phyloP scores from a whole-genome alignment of 2,329 filamentous ascomycete genomes.

The Penicillium sp. region DNA sequence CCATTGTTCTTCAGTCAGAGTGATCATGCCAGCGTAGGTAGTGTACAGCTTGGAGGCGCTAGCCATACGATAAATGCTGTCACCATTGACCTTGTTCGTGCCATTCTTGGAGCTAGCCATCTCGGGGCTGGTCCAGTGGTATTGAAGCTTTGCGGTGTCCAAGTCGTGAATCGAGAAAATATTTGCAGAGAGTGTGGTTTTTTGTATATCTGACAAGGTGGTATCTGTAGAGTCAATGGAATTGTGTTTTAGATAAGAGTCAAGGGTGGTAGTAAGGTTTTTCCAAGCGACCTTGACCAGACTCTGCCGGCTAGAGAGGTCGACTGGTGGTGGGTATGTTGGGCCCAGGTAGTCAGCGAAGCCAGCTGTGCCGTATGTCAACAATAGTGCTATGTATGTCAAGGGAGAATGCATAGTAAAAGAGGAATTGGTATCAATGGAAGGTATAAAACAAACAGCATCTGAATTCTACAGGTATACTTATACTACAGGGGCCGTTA shows the following conservation, averaged over 20 bases:
- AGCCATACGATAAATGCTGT: slow-evolving; percentile 47
- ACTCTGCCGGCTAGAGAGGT: slow-evolving; percentile 36
- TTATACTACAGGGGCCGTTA: neutral
- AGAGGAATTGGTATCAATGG: neutral
- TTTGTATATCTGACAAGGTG: slow-evolving; percentile 8
- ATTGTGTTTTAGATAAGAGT: slow-evolving; percentile 8
- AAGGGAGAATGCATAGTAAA: neutral
- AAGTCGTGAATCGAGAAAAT: slow-evolving; percentile 42
- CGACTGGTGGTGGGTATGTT: slow-evolving; percentile 33
- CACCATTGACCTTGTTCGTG: slow-evolving; percentile 39
- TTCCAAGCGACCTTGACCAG: slow-evolving; percentile 34
- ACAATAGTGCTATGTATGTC: neutral
- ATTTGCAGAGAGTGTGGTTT: slow-evolving; percentile 43
- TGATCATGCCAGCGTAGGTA: slow-evolving; percentile 39
- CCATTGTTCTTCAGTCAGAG: slow-evolving; percentile 37
- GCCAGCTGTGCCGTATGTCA: neutral
- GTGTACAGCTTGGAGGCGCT: slow-evolving; percentile 44
- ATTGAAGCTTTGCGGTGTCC: slow-evolving; percentile 32
- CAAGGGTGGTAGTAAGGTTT: slow-evolving; percentile 30
- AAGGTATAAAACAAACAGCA: neutral
- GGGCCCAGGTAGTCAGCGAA: neutral
- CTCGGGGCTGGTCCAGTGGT: slow-evolving; percentile 32
- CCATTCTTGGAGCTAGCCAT: slow-evolving; percentile 29
- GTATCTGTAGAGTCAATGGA: neutral
- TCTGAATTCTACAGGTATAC: neutral